Percentiles rank a stretch among this genome's conserved stretches.
These are phyloP conservation scores for Jimgerdemannia lactiflua DNA, from an alignment of 192 early-diverging fungal species.

Conservation along the genomic window DNA sequence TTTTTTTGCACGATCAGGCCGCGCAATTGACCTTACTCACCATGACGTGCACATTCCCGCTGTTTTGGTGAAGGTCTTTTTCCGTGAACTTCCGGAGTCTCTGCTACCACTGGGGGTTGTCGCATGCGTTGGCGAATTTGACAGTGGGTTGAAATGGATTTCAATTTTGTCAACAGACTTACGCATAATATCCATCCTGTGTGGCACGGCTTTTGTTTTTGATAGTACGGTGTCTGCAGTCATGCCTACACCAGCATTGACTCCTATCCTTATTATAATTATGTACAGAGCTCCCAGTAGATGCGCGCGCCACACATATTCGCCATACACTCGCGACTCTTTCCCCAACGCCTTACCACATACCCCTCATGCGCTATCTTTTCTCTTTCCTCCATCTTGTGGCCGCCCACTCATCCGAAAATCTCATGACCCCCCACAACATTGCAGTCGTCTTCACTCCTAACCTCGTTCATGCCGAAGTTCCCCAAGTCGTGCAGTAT, in stretches of 20 bases:
- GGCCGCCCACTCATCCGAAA: conserved; percentile 58
- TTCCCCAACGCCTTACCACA: conserved; percentile 43
- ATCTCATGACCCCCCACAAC: conserved; percentile 84
- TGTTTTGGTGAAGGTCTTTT: conserved; percentile 79
- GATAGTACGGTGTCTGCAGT: too few relatives aligned
- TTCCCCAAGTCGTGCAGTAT: conserved; percentile 5
- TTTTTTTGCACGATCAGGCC: conserved; percentile 17
- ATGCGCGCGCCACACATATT: conserved; percentile 28
- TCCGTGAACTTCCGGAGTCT: conserved; percentile 77
- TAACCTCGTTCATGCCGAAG: conserved; percentile 63
- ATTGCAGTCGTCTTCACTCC: conserved; percentile 86
- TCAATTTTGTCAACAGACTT: neutral
- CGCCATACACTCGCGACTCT: neutral
- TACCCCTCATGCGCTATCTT: conserved; percentile 58
- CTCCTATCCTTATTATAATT: neutral
- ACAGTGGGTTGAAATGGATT: conserved; percentile 10
- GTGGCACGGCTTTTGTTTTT: too few relatives aligned
- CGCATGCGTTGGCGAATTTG: conserved; percentile 48
- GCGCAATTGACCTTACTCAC: conserved; percentile 53
- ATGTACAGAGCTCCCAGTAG: neutral
- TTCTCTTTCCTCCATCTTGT: conserved; percentile 71
- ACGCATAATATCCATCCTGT: conserved; percentile 2
- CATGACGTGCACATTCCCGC: conserved; percentile 82
- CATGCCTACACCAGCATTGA: too few relatives aligned
- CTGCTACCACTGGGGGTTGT: conserved; percentile 58